These are phyloP conservation scores for Eudorina sp. DNA, from an alignment of 139 green algal genomes.

Conservation along the genomic window DNA sequence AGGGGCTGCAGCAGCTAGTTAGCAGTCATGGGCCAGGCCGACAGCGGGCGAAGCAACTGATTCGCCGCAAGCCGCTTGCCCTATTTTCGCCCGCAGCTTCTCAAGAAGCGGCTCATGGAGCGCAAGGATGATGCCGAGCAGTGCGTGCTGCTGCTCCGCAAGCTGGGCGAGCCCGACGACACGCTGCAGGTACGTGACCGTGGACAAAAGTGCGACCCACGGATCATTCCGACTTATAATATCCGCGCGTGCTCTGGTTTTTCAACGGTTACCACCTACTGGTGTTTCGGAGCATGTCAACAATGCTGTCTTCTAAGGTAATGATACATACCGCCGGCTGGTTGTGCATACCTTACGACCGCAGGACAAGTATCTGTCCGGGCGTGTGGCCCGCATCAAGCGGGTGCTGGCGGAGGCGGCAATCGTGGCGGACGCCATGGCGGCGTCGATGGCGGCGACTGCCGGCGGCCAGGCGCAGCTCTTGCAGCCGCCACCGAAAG, in stretches of 20 bases:
- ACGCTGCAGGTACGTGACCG: slow-evolving; percentile 75
- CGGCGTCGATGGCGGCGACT: slow-evolving; percentile 42
- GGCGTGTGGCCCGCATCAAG: slow-evolving; percentile 72
- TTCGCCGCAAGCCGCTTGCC: too few species aligned
- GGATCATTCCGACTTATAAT: too few species aligned
- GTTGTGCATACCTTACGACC: not conserved
- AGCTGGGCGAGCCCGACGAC: slow-evolving; percentile 83
- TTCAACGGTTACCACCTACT: too few species aligned
- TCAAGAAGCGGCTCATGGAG: slow-evolving; percentile 75
- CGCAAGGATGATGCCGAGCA: slow-evolving; percentile 78
- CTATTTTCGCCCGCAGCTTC: slow-evolving; percentile 23
- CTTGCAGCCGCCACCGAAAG: slow-evolving; percentile 2
- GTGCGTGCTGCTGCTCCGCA: slow-evolving; percentile 83
- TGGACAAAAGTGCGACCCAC: too few species aligned
- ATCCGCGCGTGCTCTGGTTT: too few species aligned
- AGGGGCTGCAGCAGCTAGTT: too few species aligned
- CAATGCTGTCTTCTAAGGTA: too few species aligned
- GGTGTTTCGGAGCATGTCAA: too few species aligned
- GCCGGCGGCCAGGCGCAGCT: slow-evolving; percentile 18
- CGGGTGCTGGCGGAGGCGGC: slow-evolving; percentile 67
- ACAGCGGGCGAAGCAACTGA: too few species aligned
- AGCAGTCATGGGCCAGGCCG: too few species aligned
- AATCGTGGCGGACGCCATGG: slow-evolving; percentile 66
- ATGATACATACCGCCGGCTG: too few species aligned
- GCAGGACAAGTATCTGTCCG: slow-evolving; percentile 78